Evolutionary conservation across 345 rosid genomes (phyloP).

Genomic region (Combretum micranthum): DNA sequence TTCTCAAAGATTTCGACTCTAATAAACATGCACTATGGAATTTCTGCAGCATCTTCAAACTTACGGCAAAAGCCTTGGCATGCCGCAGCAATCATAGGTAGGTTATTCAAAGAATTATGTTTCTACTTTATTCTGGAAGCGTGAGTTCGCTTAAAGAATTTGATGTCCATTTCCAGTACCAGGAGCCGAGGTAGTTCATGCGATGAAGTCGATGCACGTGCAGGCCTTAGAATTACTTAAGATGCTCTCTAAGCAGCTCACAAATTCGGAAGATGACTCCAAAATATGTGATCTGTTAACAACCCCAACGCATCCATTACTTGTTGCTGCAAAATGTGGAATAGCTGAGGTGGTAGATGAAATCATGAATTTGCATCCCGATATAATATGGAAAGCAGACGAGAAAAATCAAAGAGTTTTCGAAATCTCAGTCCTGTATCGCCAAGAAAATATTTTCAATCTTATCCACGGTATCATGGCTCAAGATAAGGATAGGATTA

Average conservation of each 20-base stretch:
- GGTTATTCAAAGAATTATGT: too few species aligned
- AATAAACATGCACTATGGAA: not conserved
- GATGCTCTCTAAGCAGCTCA: constrained; percentile 23
- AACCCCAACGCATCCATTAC: constrained; percentile 21
- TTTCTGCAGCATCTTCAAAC: constrained; percentile 1
- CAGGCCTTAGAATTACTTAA: constrained; percentile 29
- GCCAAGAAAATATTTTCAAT: constrained; percentile 14
- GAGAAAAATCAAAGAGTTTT: constrained; percentile 22
- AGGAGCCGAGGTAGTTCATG: constrained; percentile 12
- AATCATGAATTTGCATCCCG: constrained; percentile 22
- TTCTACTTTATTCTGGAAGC: too few species aligned
- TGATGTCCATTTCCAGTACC: constrained; percentile 21
- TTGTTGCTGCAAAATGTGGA: constrained; percentile 32
- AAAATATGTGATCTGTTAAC: constrained; percentile 15
- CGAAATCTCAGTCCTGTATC: constrained; percentile 11
- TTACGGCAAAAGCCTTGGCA: constrained; percentile 3
- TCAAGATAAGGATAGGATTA: constrained; percentile 2
- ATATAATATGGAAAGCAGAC: constrained; percentile 28
- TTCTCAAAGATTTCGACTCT: too few species aligned
- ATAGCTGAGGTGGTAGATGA: constrained; percentile 25
- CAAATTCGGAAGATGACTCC: constrained; percentile 26
- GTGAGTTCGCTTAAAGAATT: not conserved
- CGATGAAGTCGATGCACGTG: constrained; percentile 17
- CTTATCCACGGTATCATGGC: constrained; percentile 8
- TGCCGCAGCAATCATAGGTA: not conserved